These are phyloP conservation scores for Moricandia moricandioides DNA, from an alignment of 345 rosid species.

Conservation along the genomic window DNA sequence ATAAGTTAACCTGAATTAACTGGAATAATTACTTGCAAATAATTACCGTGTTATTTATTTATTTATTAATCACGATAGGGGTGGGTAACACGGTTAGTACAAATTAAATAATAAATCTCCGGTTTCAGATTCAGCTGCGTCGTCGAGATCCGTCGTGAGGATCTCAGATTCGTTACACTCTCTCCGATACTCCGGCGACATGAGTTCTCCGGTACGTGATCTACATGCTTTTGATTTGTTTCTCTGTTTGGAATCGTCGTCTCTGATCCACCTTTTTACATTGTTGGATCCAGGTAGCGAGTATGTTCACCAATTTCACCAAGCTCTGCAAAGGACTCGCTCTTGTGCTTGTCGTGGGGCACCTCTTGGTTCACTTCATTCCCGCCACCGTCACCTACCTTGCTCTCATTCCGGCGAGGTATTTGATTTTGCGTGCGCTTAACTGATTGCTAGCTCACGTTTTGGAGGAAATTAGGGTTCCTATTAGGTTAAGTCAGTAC, in stretches of 20 bases:
- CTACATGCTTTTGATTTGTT: neutral
- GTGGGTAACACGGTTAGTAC: constrained; percentile 14
- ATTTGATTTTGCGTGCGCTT: neutral
- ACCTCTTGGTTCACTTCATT: constrained; percentile 71
- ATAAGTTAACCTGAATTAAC: neutral
- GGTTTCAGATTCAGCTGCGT: constrained; percentile 10
- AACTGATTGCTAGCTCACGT: neutral
- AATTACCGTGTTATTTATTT: neutral
- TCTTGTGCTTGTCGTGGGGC: constrained; percentile 69
- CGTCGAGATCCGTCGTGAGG: constrained; percentile 26
- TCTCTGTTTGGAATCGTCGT: neutral
- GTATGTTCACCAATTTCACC: constrained; percentile 71
- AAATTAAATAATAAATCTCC: constrained; percentile 7
- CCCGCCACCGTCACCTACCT: constrained; percentile 68
- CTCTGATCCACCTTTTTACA: neutral
- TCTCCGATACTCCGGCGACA: constrained; percentile 27
- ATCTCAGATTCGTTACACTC: constrained; percentile 29
- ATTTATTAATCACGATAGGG: neutral
- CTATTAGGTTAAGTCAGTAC: neutral
- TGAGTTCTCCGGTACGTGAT: constrained; percentile 50
- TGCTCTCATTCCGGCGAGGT: constrained; percentile 94
- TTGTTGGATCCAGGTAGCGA: constrained; percentile 48
- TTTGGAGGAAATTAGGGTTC: neutral
- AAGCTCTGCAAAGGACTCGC: constrained; percentile 89
- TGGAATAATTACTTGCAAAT: neutral